Evolutionary conservation across 2,329 filamentous ascomycete genomes (phyloP).

Genomic region (Epichloe bromicola): DNA sequence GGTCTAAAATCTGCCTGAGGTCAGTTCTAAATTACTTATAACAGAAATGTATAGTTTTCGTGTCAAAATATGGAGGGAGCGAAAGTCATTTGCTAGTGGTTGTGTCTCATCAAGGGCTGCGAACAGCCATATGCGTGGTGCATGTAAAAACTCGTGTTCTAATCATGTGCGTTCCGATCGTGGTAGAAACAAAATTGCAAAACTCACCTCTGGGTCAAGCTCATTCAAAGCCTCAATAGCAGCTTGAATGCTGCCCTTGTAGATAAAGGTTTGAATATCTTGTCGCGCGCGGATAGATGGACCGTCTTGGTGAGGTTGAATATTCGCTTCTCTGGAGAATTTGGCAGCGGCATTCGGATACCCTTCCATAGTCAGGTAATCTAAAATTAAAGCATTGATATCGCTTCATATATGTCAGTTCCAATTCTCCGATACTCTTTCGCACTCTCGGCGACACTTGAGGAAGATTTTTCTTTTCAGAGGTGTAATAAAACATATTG

Average conservation of each 20-base stretch:
- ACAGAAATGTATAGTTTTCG: neutral
- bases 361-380: conserved; percentile 92
- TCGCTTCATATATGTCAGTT: conserved; percentile 47
- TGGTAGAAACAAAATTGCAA: neutral
- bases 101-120: conserved; percentile 83
- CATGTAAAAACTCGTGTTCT: conserved; percentile 81
- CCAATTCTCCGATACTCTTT: neutral
- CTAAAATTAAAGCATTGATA: conserved; percentile 88
- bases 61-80: conserved; percentile 2
- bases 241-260: conserved; percentile 69
- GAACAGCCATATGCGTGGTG: conserved; percentile 94
- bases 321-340: conserved; percentile 87
- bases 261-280: conserved; percentile 72
- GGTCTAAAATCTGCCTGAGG: conserved; percentile 65
- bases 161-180: conserved; percentile 54
- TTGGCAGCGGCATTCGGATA: conserved; percentile 87
- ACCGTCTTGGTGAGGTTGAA: conserved; percentile 59
- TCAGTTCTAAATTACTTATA: conserved; percentile 2
- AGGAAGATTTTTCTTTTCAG: neutral
- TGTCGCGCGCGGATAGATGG: conserved; percentile 66
- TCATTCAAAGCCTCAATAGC: conserved; percentile 85
- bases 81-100: conserved; percentile 38
- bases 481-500: conserved; percentile 33
- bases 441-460: neutral
- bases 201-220: conserved; percentile 74